These are phyloP conservation scores for Flaveria brownii DNA, from an alignment of 129 eudicot species.

Conservation along the genomic window DNA sequence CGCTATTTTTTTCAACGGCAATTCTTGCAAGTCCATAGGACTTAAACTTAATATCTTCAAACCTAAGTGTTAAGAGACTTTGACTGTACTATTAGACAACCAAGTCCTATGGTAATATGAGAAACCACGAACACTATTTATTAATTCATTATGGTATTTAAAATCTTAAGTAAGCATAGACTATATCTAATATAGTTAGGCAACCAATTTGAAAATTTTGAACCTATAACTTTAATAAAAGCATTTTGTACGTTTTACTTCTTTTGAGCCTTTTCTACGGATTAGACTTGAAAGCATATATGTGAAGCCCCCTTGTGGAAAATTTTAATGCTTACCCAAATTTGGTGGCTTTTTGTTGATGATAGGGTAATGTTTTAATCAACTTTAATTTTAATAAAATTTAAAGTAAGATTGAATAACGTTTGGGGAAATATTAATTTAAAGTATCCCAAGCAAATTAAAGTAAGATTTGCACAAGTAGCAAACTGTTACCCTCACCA, in stretches of 20 bases:
- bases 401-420: not conserved
- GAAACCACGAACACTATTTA: no score
- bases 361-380: not conserved
- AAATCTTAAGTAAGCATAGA: not conserved
- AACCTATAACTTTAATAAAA: conserved; percentile 23
- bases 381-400: not conserved
- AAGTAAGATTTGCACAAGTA: no score
- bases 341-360: conserved; percentile 20
- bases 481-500: no score
- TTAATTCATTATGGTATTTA: no score
- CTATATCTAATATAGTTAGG: conserved; percentile 14
- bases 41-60: no score
- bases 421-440: no score
- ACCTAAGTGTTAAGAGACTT: no score
- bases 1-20: not conserved
- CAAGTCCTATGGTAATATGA: no score
- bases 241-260: not conserved
- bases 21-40: no score
- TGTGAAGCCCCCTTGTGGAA: conserved; percentile 31
- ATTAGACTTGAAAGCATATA: conserved; percentile 30
- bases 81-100: no score
- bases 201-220: conserved; percentile 27
- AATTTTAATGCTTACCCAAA: conserved; percentile 14
- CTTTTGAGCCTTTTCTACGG: not conserved
- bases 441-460: no score